Conservation (phyloP, 1,284 basidiomycete genomes). For the Pyrrhoderma noxium region DNA sequence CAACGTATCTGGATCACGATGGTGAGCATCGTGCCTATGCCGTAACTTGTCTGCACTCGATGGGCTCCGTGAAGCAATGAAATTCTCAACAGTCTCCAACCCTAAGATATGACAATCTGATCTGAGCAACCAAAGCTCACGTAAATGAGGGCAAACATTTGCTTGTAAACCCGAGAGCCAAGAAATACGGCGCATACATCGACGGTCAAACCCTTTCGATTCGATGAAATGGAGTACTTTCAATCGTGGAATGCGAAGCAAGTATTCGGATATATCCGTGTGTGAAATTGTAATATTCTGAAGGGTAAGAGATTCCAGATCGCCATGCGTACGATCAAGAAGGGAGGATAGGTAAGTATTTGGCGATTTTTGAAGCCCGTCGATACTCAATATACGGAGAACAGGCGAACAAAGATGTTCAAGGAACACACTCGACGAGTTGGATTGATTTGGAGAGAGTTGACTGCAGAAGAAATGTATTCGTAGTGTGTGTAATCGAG, state of each 20-base stretch:
- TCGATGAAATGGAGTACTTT: conserved; percentile 6
- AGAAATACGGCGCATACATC: conserved; percentile 1
- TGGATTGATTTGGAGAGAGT: neutral
- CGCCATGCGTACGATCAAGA: conserved; percentile 11
- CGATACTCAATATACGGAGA: conserved; percentile 5
- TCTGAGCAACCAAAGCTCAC: conserved; percentile 11
- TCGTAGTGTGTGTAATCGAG: conserved; percentile 7
- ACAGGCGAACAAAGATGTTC: conserved; percentile 4
- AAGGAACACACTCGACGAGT: conserved; percentile 7
- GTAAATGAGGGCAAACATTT: conserved; percentile 9
- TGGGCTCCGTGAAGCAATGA: conserved; percentile 5
- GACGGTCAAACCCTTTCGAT: conserved; percentile 5
- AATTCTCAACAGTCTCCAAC: conserved; percentile 1
- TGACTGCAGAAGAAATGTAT: neutral
- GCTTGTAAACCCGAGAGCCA: conserved; percentile 4
- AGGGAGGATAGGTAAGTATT: conserved; percentile 2
- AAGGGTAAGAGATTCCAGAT: conserved; percentile 5
- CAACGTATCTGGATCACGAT: conserved; percentile 3
- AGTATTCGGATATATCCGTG: conserved; percentile 11
- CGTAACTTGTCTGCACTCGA: neutral
- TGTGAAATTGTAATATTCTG: conserved; percentile 4
- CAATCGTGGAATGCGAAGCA: conserved; percentile 5
- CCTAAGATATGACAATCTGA: conserved; percentile 8
- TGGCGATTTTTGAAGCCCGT: conserved; percentile 1
- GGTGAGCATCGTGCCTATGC: neutral